Evolutionary conservation across 2,329 filamentous ascomycete genomes (phyloP).

Genomic region (Diaporthe sp.): DNA sequence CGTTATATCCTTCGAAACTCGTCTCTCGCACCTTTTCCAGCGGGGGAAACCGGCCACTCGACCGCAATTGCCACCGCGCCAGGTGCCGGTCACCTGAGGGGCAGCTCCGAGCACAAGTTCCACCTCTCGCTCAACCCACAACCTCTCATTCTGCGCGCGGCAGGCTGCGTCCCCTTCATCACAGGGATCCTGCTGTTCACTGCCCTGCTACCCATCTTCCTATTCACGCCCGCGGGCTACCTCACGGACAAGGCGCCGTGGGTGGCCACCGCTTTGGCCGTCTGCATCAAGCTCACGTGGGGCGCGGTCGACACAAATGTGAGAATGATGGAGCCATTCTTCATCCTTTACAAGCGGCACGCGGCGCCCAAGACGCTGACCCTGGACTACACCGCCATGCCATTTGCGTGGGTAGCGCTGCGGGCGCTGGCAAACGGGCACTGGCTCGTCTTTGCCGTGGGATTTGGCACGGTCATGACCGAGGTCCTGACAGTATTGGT

Average conservation of each 20-base stretch:
- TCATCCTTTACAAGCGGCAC: conserved; percentile 75
- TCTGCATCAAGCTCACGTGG: conserved; percentile 78
- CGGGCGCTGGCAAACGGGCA: conserved; percentile 75
- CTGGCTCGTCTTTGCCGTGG: conserved; percentile 76
- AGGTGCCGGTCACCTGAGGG: background rate
- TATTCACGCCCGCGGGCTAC: conserved; percentile 69
- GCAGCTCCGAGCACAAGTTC: conserved; percentile 53
- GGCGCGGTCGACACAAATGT: conserved; percentile 77
- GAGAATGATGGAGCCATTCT: conserved; percentile 82
- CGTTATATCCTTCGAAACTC: conserved; percentile 80
- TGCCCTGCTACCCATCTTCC: conserved; percentile 70
- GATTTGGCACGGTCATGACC: conserved; percentile 78
- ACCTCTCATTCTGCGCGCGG: conserved; percentile 75
- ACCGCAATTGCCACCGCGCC: background rate
- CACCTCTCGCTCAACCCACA: conserved; percentile 73
- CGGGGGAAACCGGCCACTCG: conserved; percentile 55
- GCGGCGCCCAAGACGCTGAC: conserved; percentile 76
- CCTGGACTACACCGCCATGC: conserved; percentile 80
- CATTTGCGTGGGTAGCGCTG: conserved; percentile 75
- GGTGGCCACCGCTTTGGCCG: conserved; percentile 75
- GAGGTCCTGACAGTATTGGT: conserved; percentile 81
- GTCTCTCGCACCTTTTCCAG: conserved; percentile 73
- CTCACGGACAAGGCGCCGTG: conserved; percentile 75
- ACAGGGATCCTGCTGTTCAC: conserved; percentile 69
- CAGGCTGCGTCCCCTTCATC: conserved; percentile 73